Evolutionary conservation across 495 filamentous ascomycete species (phyloP), one percentile per base, ranked within the genome.

Genomic region (Apodospora peruviana): DNA sequence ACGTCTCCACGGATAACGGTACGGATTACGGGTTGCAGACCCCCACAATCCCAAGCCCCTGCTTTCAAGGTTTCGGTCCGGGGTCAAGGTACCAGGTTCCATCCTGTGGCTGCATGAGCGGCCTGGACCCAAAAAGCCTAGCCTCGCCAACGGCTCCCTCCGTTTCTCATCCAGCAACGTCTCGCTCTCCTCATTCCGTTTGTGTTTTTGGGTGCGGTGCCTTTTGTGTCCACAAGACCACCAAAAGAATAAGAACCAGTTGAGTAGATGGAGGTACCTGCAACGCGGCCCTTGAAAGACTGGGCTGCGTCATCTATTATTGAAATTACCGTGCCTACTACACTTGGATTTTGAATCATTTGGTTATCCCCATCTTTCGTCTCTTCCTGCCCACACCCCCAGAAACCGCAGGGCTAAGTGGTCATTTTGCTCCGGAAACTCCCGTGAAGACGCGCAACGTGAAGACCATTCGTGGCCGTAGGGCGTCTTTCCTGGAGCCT

Each of bases 61-160:
- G n/a, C 21, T 8, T 22, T 21, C 39, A 41, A 41, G 39, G 39
- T 41, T 41, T 41, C 39, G 39, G 39, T 41, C 39, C 39, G 39
- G 18, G 2, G 21, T 41, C 39, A 41, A 23, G 39, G 39, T 22
- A 41, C 39, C 39, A 41, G 39, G 39, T 22, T 41, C 10, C 18
- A 18, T 22, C 18, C 10, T 41, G 39, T 41, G 39, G 39, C 39
- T 22, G 19, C 39, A 40, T 18, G 37, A n/a, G 32, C 11, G 32
- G 16, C 32, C 16, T 38, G 36, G 12, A 16, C n/a, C 36, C 36
- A 17, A 38, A 38, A 38, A n/a, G 27, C 7, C 19, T 41, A 41
- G 39, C 39, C 39, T 17, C 39, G 39, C 8, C 39, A 41, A 41
- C 39, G 39, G 39, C 7, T n/a, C n/a, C n/a, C 39, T 21, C 39